A percentile compares a stretch with the other conserved stretches of the same genome.
Conservation (phyloP, 2,329 filamentous ascomycete species). For the Rutstroemia sp. region DNA sequence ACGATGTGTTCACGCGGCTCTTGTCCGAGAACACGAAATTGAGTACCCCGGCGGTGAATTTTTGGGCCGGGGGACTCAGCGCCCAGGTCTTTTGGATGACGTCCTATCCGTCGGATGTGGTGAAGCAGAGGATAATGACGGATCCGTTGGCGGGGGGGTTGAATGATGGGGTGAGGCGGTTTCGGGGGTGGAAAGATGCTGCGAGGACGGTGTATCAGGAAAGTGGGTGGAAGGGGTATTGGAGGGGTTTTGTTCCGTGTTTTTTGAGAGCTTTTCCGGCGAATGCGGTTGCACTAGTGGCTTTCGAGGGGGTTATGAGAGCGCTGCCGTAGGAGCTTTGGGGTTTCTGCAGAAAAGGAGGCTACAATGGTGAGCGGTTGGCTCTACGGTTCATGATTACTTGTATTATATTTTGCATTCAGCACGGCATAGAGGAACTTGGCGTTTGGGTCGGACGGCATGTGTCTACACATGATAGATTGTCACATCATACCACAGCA, state of each 20-base stretch:
- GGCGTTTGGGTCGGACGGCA: not conserved
- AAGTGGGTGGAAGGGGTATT: slow-evolving; percentile 72
- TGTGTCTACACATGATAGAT: not conserved
- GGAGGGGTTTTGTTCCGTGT: slow-evolving; percentile 89
- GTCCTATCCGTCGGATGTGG: slow-evolving; percentile 84
- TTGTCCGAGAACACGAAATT: slow-evolving; percentile 61
- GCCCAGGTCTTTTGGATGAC: slow-evolving; percentile 94
- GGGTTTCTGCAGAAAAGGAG: not conserved
- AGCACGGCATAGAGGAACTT: not conserved
- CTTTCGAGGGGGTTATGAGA: slow-evolving; percentile 89
- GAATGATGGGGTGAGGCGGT: slow-evolving; percentile 59
- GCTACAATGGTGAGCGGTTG: too few relatives aligned
- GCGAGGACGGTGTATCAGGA: slow-evolving; percentile 71
- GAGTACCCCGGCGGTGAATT: slow-evolving; percentile 77
- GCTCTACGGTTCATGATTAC: too few relatives aligned
- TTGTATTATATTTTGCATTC: not conserved
- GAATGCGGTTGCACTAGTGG: slow-evolving; percentile 87
- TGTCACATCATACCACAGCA: not conserved
- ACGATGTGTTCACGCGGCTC: slow-evolving; percentile 71
- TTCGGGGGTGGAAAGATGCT: slow-evolving; percentile 71
- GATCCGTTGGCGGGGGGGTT: slow-evolving; percentile 71
- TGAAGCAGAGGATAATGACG: slow-evolving; percentile 97
- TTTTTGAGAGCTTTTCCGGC: slow-evolving; percentile 92
- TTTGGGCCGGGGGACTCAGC: slow-evolving; percentile 91
- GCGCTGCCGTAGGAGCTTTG: slow-evolving; percentile 32